Evolutionary conservation across 192 early-diverging fungal species (phyloP).

Genomic region (Dissophora globulifera): DNA sequence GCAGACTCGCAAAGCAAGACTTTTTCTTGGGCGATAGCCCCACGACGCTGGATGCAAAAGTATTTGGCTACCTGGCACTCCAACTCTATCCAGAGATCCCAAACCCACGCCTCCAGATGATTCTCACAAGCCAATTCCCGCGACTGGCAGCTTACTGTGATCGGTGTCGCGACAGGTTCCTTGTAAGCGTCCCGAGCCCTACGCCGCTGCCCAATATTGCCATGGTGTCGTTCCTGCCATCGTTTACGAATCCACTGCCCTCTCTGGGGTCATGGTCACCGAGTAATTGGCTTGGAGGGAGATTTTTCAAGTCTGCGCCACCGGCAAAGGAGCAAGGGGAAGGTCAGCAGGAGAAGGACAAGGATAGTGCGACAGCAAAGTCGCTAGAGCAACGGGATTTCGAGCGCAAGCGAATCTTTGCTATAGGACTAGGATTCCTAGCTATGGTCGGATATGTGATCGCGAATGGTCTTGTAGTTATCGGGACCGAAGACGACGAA

Average conservation of each 20-base stretch:
- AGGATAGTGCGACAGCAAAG: slow-evolving; percentile 22
- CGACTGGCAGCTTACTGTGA: slow-evolving; percentile 69
- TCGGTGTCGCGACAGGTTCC: slow-evolving; percentile 58
- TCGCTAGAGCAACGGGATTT: slow-evolving; percentile 54
- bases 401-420: slow-evolving; percentile 60
- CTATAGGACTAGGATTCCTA: slow-evolving; percentile 57
- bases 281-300: background rate
- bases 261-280: slow-evolving; percentile 39
- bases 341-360: background rate
- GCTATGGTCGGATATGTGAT: slow-evolving; percentile 64
- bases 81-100: slow-evolving; percentile 80
- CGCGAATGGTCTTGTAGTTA: slow-evolving; percentile 69
- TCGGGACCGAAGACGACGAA: slow-evolving; percentile 2
- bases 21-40: slow-evolving; percentile 85
- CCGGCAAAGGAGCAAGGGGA: background rate
- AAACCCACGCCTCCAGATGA: slow-evolving; percentile 67
- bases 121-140: slow-evolving; percentile 74
- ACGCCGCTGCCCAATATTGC: slow-evolving; percentile 8
- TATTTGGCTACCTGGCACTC: slow-evolving; percentile 85
- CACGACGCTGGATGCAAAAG: slow-evolving; percentile 84
- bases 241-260: slow-evolving; percentile 36
- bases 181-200: slow-evolving; percentile 33
- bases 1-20: slow-evolving; percentile 74
- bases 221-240: slow-evolving; percentile 18
- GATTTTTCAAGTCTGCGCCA: background rate